These are phyloP conservation scores for Suillus paluster DNA, from an alignment of 768 basidiomycete genomes.

Conservation along the genomic window DNA sequence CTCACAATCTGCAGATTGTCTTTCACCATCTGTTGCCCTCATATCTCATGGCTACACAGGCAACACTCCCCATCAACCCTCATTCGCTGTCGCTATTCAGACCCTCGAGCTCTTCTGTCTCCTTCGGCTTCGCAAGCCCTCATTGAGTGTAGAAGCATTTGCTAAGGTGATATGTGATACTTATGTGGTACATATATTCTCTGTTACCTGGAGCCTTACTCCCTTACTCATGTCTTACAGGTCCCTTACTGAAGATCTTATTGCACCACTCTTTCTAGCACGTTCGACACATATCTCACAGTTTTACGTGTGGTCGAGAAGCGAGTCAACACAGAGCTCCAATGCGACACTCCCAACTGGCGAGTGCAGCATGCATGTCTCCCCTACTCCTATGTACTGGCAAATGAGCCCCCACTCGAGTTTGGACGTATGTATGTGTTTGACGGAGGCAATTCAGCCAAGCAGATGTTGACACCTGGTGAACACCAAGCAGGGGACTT, in stretches of 20 bases:
- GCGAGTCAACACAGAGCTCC: constrained; percentile 28
- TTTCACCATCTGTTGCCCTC: neutral
- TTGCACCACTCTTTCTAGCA: constrained; percentile 29
- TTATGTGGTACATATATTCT: constrained; percentile 20
- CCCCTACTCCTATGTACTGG: constrained; percentile 40
- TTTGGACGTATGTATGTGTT: neutral
- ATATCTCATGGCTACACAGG: neutral
- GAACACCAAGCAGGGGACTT: neutral
- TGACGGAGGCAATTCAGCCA: constrained; percentile 2
- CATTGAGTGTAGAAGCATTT: constrained; percentile 33
- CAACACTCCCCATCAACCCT: constrained; percentile 6
- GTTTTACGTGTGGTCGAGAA: constrained; percentile 27
- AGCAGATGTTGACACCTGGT: constrained; percentile 30
- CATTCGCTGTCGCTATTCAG: constrained; percentile 26
- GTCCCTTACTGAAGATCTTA: constrained; percentile 29
- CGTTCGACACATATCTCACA: constrained; percentile 41
- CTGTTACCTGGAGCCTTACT: constrained; percentile 1
- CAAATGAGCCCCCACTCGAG: no score
- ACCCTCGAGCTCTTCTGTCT: constrained; percentile 26
- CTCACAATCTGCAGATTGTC: neutral
- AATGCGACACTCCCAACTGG: constrained; percentile 35
- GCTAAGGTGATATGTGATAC: constrained; percentile 31
- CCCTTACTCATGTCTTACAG: constrained; percentile 20
- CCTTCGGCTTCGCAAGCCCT: constrained; percentile 19
- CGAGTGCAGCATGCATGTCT: constrained; percentile 36